Evolutionary conservation across 805 yeast species (phyloP).

Genomic region (Candida suzukii): DNA sequence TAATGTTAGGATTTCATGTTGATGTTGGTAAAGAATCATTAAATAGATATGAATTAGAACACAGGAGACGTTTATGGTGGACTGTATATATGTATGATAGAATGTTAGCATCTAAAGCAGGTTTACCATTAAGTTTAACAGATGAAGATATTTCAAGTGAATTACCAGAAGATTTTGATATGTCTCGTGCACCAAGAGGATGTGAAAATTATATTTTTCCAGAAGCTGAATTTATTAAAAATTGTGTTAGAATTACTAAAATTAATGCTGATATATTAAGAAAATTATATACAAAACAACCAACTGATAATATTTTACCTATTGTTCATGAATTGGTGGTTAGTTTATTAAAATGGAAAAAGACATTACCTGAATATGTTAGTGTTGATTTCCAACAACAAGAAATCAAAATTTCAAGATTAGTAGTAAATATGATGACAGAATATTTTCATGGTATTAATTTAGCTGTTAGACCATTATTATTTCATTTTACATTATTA

Average conservation of each 20-base stretch:
- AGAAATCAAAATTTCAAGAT: slow-evolving; percentile 51
- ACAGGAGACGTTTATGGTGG: slow-evolving; percentile 33
- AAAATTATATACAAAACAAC: slow-evolving; percentile 66
- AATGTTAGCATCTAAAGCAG: slow-evolving; percentile 78
- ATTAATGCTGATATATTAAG: slow-evolving; percentile 69
- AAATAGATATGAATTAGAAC: slow-evolving; percentile 48
- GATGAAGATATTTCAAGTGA: slow-evolving; percentile 79
- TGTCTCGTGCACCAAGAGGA: slow-evolving; percentile 53
- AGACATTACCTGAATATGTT: slow-evolving; percentile 54
- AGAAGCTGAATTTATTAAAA: slow-evolving; percentile 68
- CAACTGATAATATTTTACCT: slow-evolving; percentile 68
- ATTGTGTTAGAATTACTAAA: slow-evolving; percentile 72
- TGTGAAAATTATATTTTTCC: slow-evolving; percentile 67
- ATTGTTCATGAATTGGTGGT: slow-evolving; percentile 65
- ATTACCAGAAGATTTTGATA: slow-evolving; percentile 65
- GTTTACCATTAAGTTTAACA: slow-evolving; percentile 69
- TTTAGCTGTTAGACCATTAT: slow-evolving; percentile 67
- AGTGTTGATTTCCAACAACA: slow-evolving; percentile 54
- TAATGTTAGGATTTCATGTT: slow-evolving; percentile 74
- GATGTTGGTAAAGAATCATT: slow-evolving; percentile 64
- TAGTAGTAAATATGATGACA: slow-evolving; percentile 69
- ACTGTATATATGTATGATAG: slow-evolving; percentile 41
- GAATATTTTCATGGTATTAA: slow-evolving; percentile 81
- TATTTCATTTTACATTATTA: slow-evolving; percentile 68
- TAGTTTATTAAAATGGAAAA: slow-evolving; percentile 61